Conservation (phyloP, 2,329 filamentous ascomycete species). For the Lasiodiplodia theobromae region DNA sequence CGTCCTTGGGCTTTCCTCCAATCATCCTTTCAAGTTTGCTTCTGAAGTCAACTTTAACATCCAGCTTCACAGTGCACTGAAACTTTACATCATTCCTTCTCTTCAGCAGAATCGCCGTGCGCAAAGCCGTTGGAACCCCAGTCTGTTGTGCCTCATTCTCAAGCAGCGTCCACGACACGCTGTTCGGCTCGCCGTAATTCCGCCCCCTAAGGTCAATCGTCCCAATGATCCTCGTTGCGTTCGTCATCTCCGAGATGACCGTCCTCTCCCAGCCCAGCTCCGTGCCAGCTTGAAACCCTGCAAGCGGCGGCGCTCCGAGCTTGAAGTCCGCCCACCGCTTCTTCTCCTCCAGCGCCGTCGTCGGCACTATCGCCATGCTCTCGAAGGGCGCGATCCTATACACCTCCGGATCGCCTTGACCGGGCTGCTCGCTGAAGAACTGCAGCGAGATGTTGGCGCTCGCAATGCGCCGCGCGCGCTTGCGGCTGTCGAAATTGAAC, state of each 20-base stretch:
- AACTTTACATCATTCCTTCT: conserved; percentile 39
- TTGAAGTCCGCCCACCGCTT: not conserved
- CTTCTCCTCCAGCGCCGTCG: not conserved
- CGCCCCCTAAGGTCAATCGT: conserved; percentile 33
- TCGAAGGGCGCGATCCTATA: not conserved
- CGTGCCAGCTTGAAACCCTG: not conserved
- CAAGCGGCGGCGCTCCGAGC: not conserved
- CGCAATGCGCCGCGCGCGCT: not conserved
- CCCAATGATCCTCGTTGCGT: conserved; percentile 32
- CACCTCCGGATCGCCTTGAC: not conserved
- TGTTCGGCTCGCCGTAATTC: conserved; percentile 34
- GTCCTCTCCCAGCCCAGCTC: conserved; percentile 4
- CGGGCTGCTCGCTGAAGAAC: not conserved
- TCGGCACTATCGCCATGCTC: not conserved
- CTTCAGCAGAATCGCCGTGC: conserved; percentile 37
- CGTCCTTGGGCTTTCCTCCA: conserved; percentile 31
- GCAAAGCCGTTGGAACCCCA: conserved; percentile 35
- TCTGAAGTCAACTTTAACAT: conserved; percentile 37
- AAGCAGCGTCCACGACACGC: conserved; percentile 37
- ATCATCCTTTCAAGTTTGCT: conserved; percentile 36
- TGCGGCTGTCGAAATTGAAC: conserved; percentile 1
- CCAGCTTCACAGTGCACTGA: conserved; percentile 38
- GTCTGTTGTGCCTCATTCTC: conserved; percentile 37
- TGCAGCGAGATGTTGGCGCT: not conserved
- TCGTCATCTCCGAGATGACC: not conserved